A percentile compares a stretch with the other conserved stretches of the same genome.
phyloP scores from a whole-genome alignment of 371 early-diverging fungal genomes.

The Syncephalastrum monosporum region DNA sequence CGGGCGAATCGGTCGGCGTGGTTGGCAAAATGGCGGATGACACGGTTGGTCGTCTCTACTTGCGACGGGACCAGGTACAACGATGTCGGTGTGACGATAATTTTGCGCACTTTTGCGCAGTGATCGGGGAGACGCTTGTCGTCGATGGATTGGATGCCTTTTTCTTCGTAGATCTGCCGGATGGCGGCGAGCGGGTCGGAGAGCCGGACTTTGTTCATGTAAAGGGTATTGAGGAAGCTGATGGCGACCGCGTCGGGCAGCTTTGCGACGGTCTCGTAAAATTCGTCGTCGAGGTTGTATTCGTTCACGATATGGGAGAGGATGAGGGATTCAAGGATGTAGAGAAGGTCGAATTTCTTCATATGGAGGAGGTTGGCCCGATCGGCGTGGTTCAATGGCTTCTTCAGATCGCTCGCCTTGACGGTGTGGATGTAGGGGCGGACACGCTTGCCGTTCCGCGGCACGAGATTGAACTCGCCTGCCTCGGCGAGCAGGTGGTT shows the following conservation, averaged over 20 bases:
- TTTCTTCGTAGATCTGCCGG: slow-evolving; percentile 17
- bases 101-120: slow-evolving; percentile 56
- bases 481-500: slow-evolving; percentile 26
- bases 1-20: slow-evolving; percentile 64
- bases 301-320: slow-evolving; percentile 36
- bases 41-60: slow-evolving; percentile 67
- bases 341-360: slow-evolving; percentile 38
- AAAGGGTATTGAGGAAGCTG: slow-evolving; percentile 38
- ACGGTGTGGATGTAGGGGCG: slow-evolving; percentile 5
- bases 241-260: slow-evolving; percentile 29
- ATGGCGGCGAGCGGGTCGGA: slow-evolving; percentile 32
- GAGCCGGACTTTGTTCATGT: slow-evolving; percentile 25
- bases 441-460: slow-evolving; percentile 12
- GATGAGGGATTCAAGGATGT: slow-evolving; percentile 47
- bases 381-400: slow-evolving; percentile 18
- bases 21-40: slow-evolving; percentile 52
- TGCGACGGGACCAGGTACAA: slow-evolving; percentile 57
- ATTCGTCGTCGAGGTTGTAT: slow-evolving; percentile 37
- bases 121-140: slow-evolving; percentile 42
- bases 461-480: slow-evolving; percentile 44
- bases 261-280: slow-evolving; percentile 19
- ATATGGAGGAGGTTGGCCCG: slow-evolving; percentile 11
- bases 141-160: slow-evolving; percentile 16
- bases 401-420: slow-evolving; percentile 4
- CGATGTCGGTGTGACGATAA: slow-evolving; percentile 60